Conservation (phyloP, 495 filamentous ascomycete species). For the Amniculicola lignicola region DNA sequence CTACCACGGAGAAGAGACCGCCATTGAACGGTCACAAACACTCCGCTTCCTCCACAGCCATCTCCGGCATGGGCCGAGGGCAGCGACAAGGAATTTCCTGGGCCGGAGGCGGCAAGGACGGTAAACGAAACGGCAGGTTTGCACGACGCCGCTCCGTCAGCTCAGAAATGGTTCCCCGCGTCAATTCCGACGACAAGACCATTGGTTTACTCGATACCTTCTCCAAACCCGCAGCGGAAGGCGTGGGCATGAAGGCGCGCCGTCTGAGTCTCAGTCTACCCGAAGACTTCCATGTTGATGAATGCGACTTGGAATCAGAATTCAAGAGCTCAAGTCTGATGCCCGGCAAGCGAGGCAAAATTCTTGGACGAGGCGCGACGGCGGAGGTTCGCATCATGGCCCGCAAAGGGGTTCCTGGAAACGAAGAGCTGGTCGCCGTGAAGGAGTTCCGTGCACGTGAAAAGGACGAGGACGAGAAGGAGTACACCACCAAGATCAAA, state of each 20-base stretch:
- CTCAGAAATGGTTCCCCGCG: conserved; percentile 21
- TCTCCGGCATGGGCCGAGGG: conserved; percentile 14
- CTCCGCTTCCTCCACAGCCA: conserved; percentile 23
- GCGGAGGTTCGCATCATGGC: conserved; percentile 69
- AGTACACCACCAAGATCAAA: conserved; percentile 76
- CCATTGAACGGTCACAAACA: conserved; percentile 19
- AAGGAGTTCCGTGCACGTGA: conserved; percentile 72
- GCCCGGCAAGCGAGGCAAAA: conserved; percentile 50
- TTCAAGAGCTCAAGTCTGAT: conserved; percentile 59
- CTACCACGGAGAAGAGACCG: not conserved
- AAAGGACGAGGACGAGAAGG: conserved; percentile 56
- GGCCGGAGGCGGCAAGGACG: conserved; percentile 13
- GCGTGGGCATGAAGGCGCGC: conserved; percentile 64
- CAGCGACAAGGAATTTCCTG: conserved; percentile 21
- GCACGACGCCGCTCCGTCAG: conserved; percentile 29
- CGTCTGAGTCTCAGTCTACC: conserved; percentile 61
- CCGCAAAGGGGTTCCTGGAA: conserved; percentile 49
- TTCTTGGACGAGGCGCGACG: conserved; percentile 64
- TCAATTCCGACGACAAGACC: conserved; percentile 15
- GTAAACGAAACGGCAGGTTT: not conserved
- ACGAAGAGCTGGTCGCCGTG: conserved; percentile 63
- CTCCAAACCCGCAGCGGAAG: conserved; percentile 54
- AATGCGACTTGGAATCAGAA: conserved; percentile 57
- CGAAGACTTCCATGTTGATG: conserved; percentile 62
- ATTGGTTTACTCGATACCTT: conserved; percentile 30